phyloP scores from a whole-genome alignment of 2,329 filamentous ascomycete genomes.

The Capronia epimyces region DNA sequence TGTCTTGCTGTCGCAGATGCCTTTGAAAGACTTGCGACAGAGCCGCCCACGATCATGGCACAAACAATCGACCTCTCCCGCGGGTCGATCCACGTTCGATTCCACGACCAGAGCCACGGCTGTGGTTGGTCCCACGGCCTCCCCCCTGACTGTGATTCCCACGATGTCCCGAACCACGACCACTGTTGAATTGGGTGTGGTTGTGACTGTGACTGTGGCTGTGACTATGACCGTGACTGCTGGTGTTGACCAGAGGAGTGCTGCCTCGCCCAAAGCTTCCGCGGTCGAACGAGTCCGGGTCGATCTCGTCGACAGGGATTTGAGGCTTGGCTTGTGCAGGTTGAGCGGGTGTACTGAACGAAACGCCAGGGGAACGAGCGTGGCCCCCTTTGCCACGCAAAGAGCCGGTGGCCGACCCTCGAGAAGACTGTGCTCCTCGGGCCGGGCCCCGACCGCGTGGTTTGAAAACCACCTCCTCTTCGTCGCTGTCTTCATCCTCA shows the following conservation, averaged over 20 bases:
- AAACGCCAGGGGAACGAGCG: slow-evolving; percentile 17
- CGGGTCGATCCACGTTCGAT: slow-evolving; percentile 26
- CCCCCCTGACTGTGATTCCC: slow-evolving; percentile 14
- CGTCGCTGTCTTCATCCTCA: slow-evolving; percentile 44
- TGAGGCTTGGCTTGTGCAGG: slow-evolving; percentile 30
- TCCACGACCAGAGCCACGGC: slow-evolving; percentile 22
- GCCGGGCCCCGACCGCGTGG: slow-evolving; percentile 25
- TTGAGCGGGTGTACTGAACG: slow-evolving; percentile 20
- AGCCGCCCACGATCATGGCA: slow-evolving; percentile 19
- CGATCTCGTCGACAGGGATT: slow-evolving; percentile 44
- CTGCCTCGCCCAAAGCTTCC: slow-evolving; percentile 29
- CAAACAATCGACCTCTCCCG: slow-evolving; percentile 29
- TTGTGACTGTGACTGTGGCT: no score
- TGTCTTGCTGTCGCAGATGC: slow-evolving; percentile 11
- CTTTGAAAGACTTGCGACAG: slow-evolving; percentile 5
- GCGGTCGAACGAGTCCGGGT: slow-evolving; percentile 46
- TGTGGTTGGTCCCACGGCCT: slow-evolving; percentile 11
- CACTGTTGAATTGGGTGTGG: slow-evolving; percentile 11
- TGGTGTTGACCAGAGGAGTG: slow-evolving; percentile 26
- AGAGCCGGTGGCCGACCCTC: slow-evolving; percentile 9
- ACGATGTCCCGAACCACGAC: slow-evolving; percentile 13
- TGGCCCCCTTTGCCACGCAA: slow-evolving; percentile 13
- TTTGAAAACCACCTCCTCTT: slow-evolving; percentile 45
- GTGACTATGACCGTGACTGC: slow-evolving; percentile 13
- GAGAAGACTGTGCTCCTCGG: slow-evolving; percentile 11